A percentile compares a stretch with the other conserved stretches of the same genome.
Evolutionary conservation across 2,329 filamentous ascomycete genomes (phyloP).

Genomic region (Talaromyces sp.): DNA sequence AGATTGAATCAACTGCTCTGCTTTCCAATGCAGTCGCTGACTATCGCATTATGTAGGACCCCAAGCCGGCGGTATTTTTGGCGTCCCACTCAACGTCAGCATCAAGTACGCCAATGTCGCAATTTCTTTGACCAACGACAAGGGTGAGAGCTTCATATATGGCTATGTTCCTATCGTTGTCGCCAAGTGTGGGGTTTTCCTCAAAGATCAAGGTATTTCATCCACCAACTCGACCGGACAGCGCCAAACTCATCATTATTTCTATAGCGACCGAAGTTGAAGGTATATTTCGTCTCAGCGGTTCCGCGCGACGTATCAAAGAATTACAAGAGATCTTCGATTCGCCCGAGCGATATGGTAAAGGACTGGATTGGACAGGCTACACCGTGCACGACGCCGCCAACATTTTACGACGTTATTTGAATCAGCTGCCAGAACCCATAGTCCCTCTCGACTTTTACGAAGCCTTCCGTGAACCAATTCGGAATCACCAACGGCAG

Average conservation of each 20-base stretch:
- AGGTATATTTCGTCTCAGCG: slow-evolving; percentile 93
- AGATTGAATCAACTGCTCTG: neutral
- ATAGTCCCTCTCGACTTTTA: slow-evolving; percentile 95
- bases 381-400: slow-evolving; percentile 98
- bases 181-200: slow-evolving; percentile 92
- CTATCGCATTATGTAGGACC: slow-evolving; percentile 23
- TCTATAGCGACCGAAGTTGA: slow-evolving; percentile 81
- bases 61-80: slow-evolving; percentile 78
- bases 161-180: slow-evolving; percentile 98
- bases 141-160: slow-evolving; percentile 95
- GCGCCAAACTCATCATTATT: neutral
- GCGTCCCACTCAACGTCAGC: slow-evolving; percentile 86
- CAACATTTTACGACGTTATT: slow-evolving; percentile 90
- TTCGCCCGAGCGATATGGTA: slow-evolving; percentile 91
- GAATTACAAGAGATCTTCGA: slow-evolving; percentile 90
- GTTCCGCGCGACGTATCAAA: slow-evolving; percentile 97
- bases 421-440: slow-evolving; percentile 93
- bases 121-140: slow-evolving; percentile 89
- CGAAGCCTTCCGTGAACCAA: slow-evolving; percentile 81
- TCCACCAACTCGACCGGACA: slow-evolving; percentile 8
- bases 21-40: neutral
- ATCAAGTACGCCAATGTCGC: slow-evolving; percentile 98
- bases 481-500: slow-evolving; percentile 68
- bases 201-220: slow-evolving; percentile 90
- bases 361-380: slow-evolving; percentile 93